These are phyloP conservation scores for Trichoderma guizhouense DNA, from an alignment of 2,329 filamentous ascomycete genomes.

Conservation along the genomic window DNA sequence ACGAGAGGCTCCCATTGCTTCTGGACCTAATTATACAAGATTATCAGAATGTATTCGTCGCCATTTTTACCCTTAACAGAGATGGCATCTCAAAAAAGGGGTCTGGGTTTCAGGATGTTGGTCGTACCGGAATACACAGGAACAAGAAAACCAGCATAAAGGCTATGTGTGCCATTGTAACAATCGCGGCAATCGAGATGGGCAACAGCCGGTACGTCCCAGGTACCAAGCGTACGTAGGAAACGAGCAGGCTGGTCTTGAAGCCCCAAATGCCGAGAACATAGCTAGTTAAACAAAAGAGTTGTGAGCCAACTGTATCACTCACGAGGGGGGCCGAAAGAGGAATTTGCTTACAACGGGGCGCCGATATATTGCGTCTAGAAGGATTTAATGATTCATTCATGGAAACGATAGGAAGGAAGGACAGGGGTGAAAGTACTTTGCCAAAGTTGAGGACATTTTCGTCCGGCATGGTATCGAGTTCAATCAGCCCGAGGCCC, in stretches of 20 bases:
- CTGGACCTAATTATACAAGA: constrained; percentile 12
- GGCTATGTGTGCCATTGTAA: constrained; percentile 38
- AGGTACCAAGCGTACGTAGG: constrained; percentile 45
- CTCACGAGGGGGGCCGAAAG: neutral
- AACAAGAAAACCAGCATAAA: constrained; percentile 37
- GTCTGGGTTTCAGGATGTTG: neutral
- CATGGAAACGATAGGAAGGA: neutral
- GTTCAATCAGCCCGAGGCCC: constrained; percentile 37
- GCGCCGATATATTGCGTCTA: constrained; percentile 41
- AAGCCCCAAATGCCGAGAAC: constrained; percentile 43
- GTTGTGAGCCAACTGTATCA: neutral
- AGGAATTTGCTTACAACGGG: constrained; percentile 36
- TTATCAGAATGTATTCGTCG: neutral
- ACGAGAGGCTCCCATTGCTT: constrained; percentile 43
- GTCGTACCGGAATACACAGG: constrained; percentile 33
- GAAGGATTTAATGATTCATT: neutral
- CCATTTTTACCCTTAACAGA: neutral
- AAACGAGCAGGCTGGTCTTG: constrained; percentile 44
- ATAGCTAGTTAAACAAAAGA: constrained; percentile 31
- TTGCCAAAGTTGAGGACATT: constrained; percentile 40
- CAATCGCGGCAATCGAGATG: constrained; percentile 33
- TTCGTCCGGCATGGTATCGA: constrained; percentile 36
- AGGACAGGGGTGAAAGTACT: constrained; percentile 3
- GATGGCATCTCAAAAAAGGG: neutral
- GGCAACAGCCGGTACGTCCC: constrained; percentile 34